Percentiles rank a stretch among this genome's conserved stretches.
Conservation (phyloP, 2,329 filamentous ascomycete species). For the Zalaria obscura region DNA sequence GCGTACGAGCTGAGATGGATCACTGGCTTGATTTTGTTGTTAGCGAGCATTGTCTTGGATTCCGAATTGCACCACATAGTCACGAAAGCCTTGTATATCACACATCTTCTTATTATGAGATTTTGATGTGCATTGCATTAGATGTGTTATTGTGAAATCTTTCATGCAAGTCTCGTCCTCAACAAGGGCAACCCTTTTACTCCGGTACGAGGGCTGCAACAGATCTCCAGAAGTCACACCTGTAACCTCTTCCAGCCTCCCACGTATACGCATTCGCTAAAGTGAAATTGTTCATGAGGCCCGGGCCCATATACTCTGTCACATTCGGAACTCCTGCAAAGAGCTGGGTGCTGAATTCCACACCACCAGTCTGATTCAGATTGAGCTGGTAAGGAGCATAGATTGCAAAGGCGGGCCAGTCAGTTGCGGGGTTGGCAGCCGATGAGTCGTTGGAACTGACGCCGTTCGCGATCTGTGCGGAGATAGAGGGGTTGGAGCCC, state of each 20-base stretch:
- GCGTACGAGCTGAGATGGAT: too few relatives aligned
- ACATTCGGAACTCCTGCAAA: slow-evolving; percentile 8
- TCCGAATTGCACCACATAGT: too few relatives aligned
- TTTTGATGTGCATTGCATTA: too few relatives aligned
- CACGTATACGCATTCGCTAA: slow-evolving; percentile 28
- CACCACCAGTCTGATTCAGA: slow-evolving; percentile 32
- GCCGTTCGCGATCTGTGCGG: slow-evolving; percentile 11
- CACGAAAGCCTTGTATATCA: too few relatives aligned
- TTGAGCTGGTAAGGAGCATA: slow-evolving; percentile 24
- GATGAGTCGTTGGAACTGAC: slow-evolving; percentile 7
- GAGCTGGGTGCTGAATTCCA: background rate
- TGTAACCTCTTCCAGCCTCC: slow-evolving; percentile 30
- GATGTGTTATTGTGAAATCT: too few relatives aligned
- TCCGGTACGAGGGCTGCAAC: slow-evolving; percentile 4
- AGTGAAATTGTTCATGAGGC: slow-evolving; percentile 23
- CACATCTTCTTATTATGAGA: too few relatives aligned
- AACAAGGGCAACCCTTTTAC: slow-evolving; percentile 4
- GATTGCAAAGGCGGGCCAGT: slow-evolving; percentile 19
- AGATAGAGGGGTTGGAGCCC: slow-evolving; percentile 24
- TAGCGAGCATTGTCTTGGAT: too few relatives aligned
- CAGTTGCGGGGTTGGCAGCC: slow-evolving; percentile 5
- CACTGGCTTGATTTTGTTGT: too few relatives aligned
- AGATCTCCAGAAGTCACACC: slow-evolving; percentile 29
- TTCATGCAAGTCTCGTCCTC: too few relatives aligned
- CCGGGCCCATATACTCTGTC: slow-evolving; percentile 16